Evolutionary conservation across 495 filamentous ascomycete genomes (phyloP).

Genomic region (Glonium stellatum): DNA sequence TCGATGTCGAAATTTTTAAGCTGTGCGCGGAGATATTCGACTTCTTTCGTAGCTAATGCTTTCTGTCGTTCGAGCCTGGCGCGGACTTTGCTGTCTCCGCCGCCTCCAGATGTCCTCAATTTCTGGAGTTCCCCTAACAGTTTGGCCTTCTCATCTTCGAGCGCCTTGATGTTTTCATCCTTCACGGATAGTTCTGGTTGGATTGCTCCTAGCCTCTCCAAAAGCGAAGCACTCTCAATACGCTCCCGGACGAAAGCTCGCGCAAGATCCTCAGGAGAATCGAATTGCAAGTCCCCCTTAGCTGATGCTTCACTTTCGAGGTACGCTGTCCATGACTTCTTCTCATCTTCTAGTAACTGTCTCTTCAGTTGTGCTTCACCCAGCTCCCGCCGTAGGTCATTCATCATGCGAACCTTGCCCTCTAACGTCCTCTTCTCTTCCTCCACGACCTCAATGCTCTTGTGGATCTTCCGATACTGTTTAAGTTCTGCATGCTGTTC

Average conservation of each 20-base stretch:
- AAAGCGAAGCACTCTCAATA: constrained; percentile 65
- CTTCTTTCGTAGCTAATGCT: constrained; percentile 78
- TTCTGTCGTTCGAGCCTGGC: constrained; percentile 78
- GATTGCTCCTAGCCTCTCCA: constrained; percentile 68
- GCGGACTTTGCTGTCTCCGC: constrained; percentile 49
- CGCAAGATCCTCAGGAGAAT: constrained; percentile 82
- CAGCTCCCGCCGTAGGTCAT: constrained; percentile 65
- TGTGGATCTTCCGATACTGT: constrained; percentile 67
- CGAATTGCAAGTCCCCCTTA: constrained; percentile 60
- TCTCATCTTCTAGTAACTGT: constrained; percentile 82
- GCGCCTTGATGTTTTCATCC: constrained; percentile 62
- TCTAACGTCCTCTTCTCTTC: constrained; percentile 88
- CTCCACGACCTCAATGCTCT: constrained; percentile 86
- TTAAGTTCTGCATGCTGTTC: constrained; percentile 76
- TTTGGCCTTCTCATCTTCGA: constrained; percentile 61
- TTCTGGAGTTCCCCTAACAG: constrained; percentile 65
- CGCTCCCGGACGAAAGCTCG: constrained; percentile 74
- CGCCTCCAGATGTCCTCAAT: constrained; percentile 43
- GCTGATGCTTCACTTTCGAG: constrained; percentile 58
- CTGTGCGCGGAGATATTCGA: constrained; percentile 87
- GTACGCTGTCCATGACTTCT: constrained; percentile 77
- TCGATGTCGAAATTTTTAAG: constrained; percentile 86
- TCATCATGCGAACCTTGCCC: constrained; percentile 65
- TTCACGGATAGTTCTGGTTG: constrained; percentile 76
- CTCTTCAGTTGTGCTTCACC: constrained; percentile 72